A percentile compares a stretch with the other conserved stretches of the same genome.
These are phyloP conservation scores for Aethionema arabicum DNA, from an alignment of 345 rosid species.

Conservation along the genomic window DNA sequence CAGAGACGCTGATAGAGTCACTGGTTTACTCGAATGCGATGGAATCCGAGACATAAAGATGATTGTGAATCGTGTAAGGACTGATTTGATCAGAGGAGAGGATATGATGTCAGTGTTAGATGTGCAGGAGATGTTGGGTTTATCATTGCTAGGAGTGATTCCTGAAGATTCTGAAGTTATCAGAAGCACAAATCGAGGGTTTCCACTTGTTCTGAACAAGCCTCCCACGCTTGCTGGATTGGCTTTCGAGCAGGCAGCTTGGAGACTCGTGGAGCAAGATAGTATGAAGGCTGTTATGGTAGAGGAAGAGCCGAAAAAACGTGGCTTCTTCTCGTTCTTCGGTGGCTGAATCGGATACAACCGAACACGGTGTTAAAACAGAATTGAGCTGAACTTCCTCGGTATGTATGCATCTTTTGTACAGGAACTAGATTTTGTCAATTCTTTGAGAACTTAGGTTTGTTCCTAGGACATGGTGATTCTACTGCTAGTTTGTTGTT, in stretches of 20 bases:
- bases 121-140: slow-evolving; percentile 91
- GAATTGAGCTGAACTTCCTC: slow-evolving; percentile 10
- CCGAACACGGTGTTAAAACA: no score
- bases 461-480: slow-evolving; percentile 21
- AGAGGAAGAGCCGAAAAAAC: slow-evolving; percentile 92
- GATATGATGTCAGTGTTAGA: slow-evolving; percentile 98
- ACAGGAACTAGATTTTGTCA: slow-evolving; percentile 38
- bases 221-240: slow-evolving; percentile 93
- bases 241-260: slow-evolving; percentile 98
- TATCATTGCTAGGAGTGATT: slow-evolving; percentile 75
- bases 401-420: slow-evolving; percentile 37
- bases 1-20: slow-evolving; percentile 87
- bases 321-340: slow-evolving; percentile 84
- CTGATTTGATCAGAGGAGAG: slow-evolving; percentile 97
- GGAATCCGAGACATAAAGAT: slow-evolving; percentile 92
- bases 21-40: slow-evolving; percentile 83
- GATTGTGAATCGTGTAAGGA: slow-evolving; percentile 90
- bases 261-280: slow-evolving; percentile 98
- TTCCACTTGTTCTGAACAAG: slow-evolving; percentile 81
- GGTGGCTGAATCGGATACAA: slow-evolving; percentile 45
- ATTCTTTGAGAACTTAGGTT: slow-evolving; percentile 31
- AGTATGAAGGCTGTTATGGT: slow-evolving; percentile 95
- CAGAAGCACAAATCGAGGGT: slow-evolving; percentile 86
- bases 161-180: slow-evolving; percentile 95
- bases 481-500: slow-evolving; percentile 30